These are phyloP conservation scores for Colletotrichum chlorophyti DNA, from an alignment of 2,329 filamentous ascomycete species.

Conservation along the genomic window DNA sequence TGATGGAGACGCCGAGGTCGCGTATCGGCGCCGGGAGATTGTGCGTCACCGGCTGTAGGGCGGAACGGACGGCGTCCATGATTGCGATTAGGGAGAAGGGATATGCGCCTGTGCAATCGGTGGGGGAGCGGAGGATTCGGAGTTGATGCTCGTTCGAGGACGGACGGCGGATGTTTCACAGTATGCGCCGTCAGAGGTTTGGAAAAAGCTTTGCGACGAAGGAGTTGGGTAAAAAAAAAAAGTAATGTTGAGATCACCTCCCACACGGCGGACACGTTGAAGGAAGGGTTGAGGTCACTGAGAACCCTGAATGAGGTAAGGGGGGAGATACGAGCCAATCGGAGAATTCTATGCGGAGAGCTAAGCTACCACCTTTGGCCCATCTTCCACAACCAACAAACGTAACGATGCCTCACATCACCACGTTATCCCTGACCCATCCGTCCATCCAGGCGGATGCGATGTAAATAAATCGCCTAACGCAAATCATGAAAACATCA, in stretches of 20 bases:
- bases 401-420: neutral
- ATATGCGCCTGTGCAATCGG: too few species aligned
- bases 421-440: neutral
- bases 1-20: constrained; percentile 77
- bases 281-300: constrained; percentile 28
- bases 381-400: neutral
- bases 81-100: constrained; percentile 18
- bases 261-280: constrained; percentile 25
- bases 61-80: constrained; percentile 69
- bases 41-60: constrained; percentile 73
- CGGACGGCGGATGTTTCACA: too few species aligned
- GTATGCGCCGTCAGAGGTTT: neutral
- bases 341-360: constrained; percentile 19
- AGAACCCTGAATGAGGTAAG: constrained; percentile 22
- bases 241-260: constrained; percentile 19
- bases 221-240: neutral
- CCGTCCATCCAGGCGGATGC: too few species aligned
- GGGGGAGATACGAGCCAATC: constrained; percentile 7
- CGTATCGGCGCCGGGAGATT: constrained; percentile 77
- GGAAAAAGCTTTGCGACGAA: neutral
- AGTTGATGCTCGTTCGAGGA: too few species aligned
- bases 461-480: too few species aligned
- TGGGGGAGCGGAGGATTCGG: too few species aligned
- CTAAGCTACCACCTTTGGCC: neutral
- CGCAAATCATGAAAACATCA: too few species aligned